A percentile compares a stretch with the other conserved stretches of the same genome.
phyloP scores from a whole-genome alignment of 306 rosid genomes.

The Vigna radiata region DNA sequence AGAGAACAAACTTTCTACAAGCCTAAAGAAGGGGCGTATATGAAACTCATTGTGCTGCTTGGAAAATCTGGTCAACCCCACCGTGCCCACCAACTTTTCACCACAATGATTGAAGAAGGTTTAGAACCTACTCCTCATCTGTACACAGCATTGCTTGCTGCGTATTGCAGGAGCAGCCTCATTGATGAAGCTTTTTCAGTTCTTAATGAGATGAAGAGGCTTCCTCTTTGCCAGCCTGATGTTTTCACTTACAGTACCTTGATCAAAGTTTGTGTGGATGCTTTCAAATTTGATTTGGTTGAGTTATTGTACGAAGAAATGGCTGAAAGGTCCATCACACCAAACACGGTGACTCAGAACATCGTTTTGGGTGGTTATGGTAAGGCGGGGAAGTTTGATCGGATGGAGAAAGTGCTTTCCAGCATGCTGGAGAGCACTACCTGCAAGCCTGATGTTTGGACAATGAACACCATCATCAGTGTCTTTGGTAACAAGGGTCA shows the following conservation, averaged over 20 bases:
- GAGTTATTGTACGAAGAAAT: slow-evolving; percentile 77
- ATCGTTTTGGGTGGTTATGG: slow-evolving; percentile 95
- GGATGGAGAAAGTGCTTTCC: slow-evolving; percentile 84
- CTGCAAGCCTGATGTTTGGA: slow-evolving; percentile 96
- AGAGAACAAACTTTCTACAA: slow-evolving; percentile 83
- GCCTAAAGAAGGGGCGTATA: slow-evolving; percentile 96
- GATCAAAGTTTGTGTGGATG: slow-evolving; percentile 81
- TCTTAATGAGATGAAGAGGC: slow-evolving; percentile 83
- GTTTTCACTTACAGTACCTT: slow-evolving; percentile 88
- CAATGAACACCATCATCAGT: slow-evolving; percentile 89
- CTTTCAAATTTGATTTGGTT: slow-evolving; percentile 73
- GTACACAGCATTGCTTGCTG: slow-evolving; percentile 85
- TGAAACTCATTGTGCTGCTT: slow-evolving; percentile 88
- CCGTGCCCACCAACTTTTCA: slow-evolving; percentile 74
- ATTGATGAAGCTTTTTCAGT: slow-evolving; percentile 70
- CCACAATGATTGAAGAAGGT: slow-evolving; percentile 81
- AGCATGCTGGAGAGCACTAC: slow-evolving; percentile 82
- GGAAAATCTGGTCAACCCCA: slow-evolving; percentile 84
- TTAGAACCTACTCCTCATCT: slow-evolving; percentile 75
- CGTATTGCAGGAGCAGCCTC: slow-evolving; percentile 81
- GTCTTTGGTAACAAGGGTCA: slow-evolving; percentile 91
- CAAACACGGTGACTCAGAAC: slow-evolving; percentile 92
- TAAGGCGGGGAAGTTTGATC: slow-evolving; percentile 82
- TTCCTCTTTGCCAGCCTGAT: slow-evolving; percentile 90
- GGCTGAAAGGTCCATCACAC: slow-evolving; percentile 65